Percentiles rank a stretch among this genome's conserved stretches.
These are phyloP conservation scores for Zea luxurians DNA, from an alignment of 176 grass and related monocot species.

Conservation along the genomic window DNA sequence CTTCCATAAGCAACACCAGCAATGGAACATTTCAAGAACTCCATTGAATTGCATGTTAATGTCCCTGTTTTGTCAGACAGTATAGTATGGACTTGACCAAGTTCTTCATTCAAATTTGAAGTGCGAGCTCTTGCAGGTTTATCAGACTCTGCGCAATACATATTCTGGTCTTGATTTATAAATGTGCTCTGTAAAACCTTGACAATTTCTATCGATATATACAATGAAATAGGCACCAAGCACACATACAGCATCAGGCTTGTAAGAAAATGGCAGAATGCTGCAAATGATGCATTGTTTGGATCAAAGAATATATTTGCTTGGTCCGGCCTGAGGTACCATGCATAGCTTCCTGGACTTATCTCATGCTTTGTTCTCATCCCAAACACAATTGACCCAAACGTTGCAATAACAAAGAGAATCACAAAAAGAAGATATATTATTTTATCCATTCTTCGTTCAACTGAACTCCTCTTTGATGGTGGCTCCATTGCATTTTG, in stretches of 20 bases:
- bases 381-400: conserved; percentile 78
- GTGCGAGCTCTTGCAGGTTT: conserved; percentile 83
- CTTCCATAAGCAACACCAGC: conserved; percentile 73
- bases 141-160: conserved; percentile 87
- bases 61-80: conserved; percentile 95
- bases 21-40: conserved; percentile 95
- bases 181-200: conserved; percentile 85
- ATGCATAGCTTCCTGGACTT: conserved; percentile 58
- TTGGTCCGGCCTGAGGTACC: conserved; percentile 83
- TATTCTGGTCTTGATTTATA: conserved; percentile 82
- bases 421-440: conserved; percentile 77
- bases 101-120: conserved; percentile 93
- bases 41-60: conserved; percentile 97
- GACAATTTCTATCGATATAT: conserved; percentile 95
- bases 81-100: conserved; percentile 90
- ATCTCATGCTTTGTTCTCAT: conserved; percentile 65
- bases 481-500: conserved; percentile 88
- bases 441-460: conserved; percentile 81
- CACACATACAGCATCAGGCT: conserved; percentile 85
- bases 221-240: conserved; percentile 92
- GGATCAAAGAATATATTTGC: conserved; percentile 75
- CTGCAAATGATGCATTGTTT: conserved; percentile 57
- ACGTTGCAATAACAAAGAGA: conserved; percentile 57
- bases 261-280: conserved; percentile 82
- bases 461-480: conserved; percentile 92